These are phyloP conservation scores for Auricularia auricula-judae DNA, from an alignment of 768 basidiomycete genomes.

Conservation along the genomic window DNA sequence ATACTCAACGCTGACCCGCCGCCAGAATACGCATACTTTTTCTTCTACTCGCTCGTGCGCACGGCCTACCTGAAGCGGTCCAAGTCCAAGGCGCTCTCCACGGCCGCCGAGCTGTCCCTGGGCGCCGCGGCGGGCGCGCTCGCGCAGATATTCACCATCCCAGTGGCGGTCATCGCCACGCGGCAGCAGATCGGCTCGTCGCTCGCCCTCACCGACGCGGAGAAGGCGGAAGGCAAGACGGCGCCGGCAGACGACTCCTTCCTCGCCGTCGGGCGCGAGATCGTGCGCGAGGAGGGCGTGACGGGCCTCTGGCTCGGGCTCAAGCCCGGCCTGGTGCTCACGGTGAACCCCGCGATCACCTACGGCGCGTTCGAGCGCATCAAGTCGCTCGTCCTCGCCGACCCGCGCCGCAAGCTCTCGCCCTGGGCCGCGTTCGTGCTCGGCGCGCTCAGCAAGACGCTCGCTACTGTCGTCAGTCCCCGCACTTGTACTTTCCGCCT, in stretches of 20 bases:
- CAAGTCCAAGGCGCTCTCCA: conserved; percentile 53
- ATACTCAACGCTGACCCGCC: conserved; percentile 2
- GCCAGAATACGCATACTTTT: conserved; percentile 97
- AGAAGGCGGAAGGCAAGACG: conserved; percentile 3
- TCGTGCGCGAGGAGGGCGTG: conserved; percentile 80
- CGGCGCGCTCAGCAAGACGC: conserved; percentile 89
- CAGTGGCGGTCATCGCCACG: conserved; percentile 94
- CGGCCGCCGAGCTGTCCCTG: conserved; percentile 69
- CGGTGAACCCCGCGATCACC: conserved; percentile 95
- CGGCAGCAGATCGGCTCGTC: conserved; percentile 80
- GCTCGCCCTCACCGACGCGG: neutral
- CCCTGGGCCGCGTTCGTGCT: conserved; percentile 72
- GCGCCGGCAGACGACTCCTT: conserved; percentile 52
- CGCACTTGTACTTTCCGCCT: too few relatives aligned
- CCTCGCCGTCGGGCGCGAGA: conserved; percentile 68
- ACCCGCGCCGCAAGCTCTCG: conserved; percentile 45
- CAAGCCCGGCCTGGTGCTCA: conserved; percentile 87
- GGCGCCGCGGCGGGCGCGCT: conserved; percentile 90
- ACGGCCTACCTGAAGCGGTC: conserved; percentile 67
- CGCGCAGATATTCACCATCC: conserved; percentile 97
- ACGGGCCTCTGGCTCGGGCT: conserved; percentile 88
- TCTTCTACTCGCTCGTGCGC: conserved; percentile 92
- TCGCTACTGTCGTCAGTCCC: conserved; percentile 94
- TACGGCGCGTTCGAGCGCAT: conserved; percentile 91
- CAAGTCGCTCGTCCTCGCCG: conserved; percentile 53